phyloP scores from a whole-genome alignment of 1,139 yeast species.

The Taphrina flavorubra region DNA sequence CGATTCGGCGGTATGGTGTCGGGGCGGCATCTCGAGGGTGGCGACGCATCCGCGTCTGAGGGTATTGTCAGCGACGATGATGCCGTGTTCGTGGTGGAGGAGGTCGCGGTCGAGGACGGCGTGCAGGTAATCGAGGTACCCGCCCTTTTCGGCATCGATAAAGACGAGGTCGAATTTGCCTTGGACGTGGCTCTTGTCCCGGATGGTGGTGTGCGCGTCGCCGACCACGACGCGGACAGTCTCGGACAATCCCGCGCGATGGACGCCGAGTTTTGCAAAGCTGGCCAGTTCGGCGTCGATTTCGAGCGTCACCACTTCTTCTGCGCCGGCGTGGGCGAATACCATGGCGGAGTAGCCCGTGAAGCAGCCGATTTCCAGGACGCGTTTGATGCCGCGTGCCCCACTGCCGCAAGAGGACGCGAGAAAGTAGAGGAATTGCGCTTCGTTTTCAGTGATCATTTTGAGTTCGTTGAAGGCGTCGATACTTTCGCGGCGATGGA shows the following conservation, averaged over 20 bases:
- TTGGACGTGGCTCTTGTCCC: conserved; percentile 12
- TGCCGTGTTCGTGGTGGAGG: conserved; percentile 11
- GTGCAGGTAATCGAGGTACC: conserved; percentile 25
- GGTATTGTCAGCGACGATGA: conserved; percentile 37
- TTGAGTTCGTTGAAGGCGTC: conserved; percentile 30
- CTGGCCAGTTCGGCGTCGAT: conserved; percentile 23
- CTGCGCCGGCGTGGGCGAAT: conserved; percentile 36
- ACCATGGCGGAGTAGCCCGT: conserved; percentile 37
- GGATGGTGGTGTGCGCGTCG: conserved; percentile 25
- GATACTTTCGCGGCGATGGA: conserved; percentile 27
- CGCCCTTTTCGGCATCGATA: conserved; percentile 39
- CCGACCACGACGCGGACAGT: conserved; percentile 25
- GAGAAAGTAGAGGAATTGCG: conserved; percentile 30
- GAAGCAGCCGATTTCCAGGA: conserved; percentile 38
- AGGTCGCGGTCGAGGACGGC: conserved; percentile 16
- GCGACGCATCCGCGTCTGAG: conserved; percentile 34
- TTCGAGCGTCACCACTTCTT: conserved; percentile 27
- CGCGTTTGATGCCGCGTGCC: not conserved
- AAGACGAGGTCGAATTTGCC: conserved; percentile 37
- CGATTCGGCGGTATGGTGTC: conserved; percentile 28
- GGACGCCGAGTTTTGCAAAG: conserved; percentile 33
- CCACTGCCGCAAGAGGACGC: not conserved
- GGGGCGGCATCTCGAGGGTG: conserved; percentile 7
- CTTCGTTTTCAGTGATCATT: conserved; percentile 30
- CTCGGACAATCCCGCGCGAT: conserved; percentile 28